Evolutionary conservation across 106 monocot genomes (phyloP).

Genomic region (Dioscorea zingiberensis): DNA sequence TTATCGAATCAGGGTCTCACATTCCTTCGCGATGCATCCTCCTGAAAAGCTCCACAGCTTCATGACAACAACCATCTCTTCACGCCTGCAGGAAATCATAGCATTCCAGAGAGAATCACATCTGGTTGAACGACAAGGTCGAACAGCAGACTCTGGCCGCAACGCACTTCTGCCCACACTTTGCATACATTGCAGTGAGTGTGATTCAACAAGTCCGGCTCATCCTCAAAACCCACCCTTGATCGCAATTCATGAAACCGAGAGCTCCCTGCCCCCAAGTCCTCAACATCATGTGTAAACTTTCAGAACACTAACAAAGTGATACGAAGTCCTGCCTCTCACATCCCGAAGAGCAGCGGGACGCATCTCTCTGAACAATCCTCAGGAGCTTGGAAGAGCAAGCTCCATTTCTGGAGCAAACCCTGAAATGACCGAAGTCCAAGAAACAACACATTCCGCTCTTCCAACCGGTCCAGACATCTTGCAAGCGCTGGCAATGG

Average conservation of each 20-base stretch:
- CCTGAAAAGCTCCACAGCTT: conserved; percentile 55
- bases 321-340: conserved; percentile 53
- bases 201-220: conserved; percentile 45
- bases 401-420: conserved; percentile 45
- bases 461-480: conserved; percentile 34
- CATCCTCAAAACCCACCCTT: conserved; percentile 52
- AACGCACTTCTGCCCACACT: conserved; percentile 47
- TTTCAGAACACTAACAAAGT: conserved; percentile 61
- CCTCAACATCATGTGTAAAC: conserved; percentile 50
- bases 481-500: conserved; percentile 15
- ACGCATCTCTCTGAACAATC: conserved; percentile 41
- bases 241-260: conserved; percentile 42
- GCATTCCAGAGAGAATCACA: conserved; percentile 76
- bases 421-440: conserved; percentile 68
- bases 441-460: conserved; percentile 54
- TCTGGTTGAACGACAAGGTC: conserved; percentile 22
- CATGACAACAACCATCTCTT: conserved; percentile 50
- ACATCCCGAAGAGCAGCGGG: neutral
- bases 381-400: conserved; percentile 34
- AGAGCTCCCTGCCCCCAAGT: conserved; percentile 35
- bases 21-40: conserved; percentile 25
- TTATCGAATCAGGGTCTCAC: conserved; percentile 59
- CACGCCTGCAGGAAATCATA: conserved; percentile 81
- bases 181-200: conserved; percentile 68
- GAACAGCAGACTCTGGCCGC: conserved; percentile 43